Evolutionary conservation across 2,329 filamentous ascomycete species (phyloP).

Genomic region (Calonectria pauciramosa): DNA sequence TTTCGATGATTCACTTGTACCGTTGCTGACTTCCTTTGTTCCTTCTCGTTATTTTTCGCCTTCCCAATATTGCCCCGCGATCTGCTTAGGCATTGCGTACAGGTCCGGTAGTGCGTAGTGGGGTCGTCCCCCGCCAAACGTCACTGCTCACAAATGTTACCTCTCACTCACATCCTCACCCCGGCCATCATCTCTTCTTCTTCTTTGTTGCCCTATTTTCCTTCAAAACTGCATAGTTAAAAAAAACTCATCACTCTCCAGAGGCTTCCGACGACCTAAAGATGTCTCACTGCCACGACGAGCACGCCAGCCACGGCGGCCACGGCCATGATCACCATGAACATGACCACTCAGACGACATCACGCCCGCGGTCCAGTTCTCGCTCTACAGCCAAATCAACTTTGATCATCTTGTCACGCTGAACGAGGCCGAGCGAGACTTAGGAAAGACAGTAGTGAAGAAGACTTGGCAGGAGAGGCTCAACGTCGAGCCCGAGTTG

Average conservation of each 20-base stretch:
- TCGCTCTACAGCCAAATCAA: constrained; percentile 94
- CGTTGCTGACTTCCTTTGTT: neutral
- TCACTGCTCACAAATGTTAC: constrained; percentile 32
- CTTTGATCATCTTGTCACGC: constrained; percentile 85
- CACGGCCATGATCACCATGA: constrained; percentile 69
- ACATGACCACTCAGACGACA: constrained; percentile 93
- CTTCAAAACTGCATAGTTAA: neutral
- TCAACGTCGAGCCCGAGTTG: constrained; percentile 80
- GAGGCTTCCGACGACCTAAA: neutral
- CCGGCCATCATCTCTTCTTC: neutral
- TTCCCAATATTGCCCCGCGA: neutral
- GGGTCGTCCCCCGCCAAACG: constrained; percentile 33
- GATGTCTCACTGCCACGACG: constrained; percentile 66
- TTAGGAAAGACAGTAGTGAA: constrained; percentile 82
- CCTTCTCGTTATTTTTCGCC: neutral
- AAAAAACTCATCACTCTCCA: neutral
- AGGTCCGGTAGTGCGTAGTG: neutral
- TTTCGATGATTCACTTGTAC: neutral
- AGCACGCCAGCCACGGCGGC: constrained; percentile 64
- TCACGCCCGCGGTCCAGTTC: constrained; percentile 90
- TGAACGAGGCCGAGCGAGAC: constrained; percentile 82
- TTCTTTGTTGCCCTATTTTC: neutral
- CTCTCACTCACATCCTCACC: constrained; percentile 31
- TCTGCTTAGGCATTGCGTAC: neutral
- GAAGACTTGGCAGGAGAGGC: constrained; percentile 91